Evolutionary conservation across 1,139 yeast genomes (phyloP).

Genomic region (Yamadazyma siamensis): DNA sequence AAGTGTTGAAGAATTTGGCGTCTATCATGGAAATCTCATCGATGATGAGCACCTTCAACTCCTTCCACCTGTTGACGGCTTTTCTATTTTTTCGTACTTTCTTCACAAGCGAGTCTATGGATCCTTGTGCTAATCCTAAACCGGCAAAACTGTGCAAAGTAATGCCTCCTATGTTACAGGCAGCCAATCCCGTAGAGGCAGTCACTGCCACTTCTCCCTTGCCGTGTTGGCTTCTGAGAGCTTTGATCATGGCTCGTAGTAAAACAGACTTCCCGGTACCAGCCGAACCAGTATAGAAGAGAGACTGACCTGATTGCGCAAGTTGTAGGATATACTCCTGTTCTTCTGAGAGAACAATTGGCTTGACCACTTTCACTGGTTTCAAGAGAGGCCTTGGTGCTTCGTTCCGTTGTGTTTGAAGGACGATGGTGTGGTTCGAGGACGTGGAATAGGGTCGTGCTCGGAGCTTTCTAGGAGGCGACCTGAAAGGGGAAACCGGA

Average conservation of each 20-base stretch:
- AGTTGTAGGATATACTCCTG: conserved; percentile 38
- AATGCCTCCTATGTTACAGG: conserved; percentile 85
- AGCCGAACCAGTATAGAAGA: conserved; percentile 92
- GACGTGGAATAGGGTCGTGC: conserved; percentile 5
- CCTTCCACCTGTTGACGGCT: conserved; percentile 58
- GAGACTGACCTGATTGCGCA: conserved; percentile 45
- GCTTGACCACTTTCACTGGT: conserved; percentile 8
- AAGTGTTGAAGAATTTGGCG: conserved; percentile 66
- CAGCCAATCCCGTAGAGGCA: conserved; percentile 92
- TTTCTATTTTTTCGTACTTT: conserved; percentile 56
- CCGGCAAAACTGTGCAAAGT: conserved; percentile 88
- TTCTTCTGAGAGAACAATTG: conserved; percentile 29
- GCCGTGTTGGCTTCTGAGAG: conserved; percentile 46
- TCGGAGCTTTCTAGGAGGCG: too few species aligned
- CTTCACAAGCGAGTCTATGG: conserved; percentile 38
- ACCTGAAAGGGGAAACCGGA: too few species aligned
- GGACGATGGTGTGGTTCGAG: conserved; percentile 7
- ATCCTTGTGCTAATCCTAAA: conserved; percentile 64
- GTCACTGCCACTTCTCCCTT: conserved; percentile 69
- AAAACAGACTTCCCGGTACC: conserved; percentile 93
- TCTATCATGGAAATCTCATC: conserved; percentile 93
- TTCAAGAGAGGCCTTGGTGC: conserved; percentile 3
- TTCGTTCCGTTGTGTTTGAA: conserved; percentile 12
- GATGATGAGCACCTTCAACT: conserved; percentile 61
- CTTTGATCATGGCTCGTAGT: conserved; percentile 64